Conservation (phyloP, 108 stramenopile genomes). For the Phaeodactylum tricornutum region DNA sequence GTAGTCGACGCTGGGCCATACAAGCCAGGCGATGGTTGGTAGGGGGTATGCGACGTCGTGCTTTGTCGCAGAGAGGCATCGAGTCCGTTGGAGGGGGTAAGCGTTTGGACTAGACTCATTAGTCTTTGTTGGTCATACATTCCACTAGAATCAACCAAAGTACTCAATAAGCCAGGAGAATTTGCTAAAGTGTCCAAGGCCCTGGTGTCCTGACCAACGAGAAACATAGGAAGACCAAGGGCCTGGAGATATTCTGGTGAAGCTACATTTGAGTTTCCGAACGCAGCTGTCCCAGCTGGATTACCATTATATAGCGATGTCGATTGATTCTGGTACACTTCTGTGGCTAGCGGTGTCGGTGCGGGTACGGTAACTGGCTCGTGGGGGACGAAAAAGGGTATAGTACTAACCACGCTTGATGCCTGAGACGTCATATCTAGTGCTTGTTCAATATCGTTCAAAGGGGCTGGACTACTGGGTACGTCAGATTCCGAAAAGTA, state of each 20-base stretch:
- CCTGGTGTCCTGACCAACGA: constrained; percentile 66
- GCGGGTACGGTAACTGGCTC: constrained; percentile 24
- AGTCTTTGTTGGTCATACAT: constrained; percentile 67
- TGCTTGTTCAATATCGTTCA: constrained; percentile 75
- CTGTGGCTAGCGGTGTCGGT: constrained; percentile 8
- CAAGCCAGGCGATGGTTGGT: constrained; percentile 15
- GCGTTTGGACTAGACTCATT: constrained; percentile 64
- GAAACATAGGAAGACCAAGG: constrained; percentile 50
- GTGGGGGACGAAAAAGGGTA: constrained; percentile 74
- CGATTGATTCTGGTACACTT: too few species aligned
- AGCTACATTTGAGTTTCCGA: background rate
- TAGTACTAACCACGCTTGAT: constrained; percentile 35
- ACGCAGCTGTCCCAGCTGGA: background rate
- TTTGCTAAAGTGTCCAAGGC: constrained; percentile 73
- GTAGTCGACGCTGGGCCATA: constrained; percentile 16
- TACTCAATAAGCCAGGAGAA: constrained; percentile 53
- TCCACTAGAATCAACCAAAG: constrained; percentile 66
- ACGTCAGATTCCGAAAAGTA: constrained; percentile 52
- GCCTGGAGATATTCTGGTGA: constrained; percentile 32
- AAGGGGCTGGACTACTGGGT: constrained; percentile 47
- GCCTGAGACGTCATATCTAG: constrained; percentile 62
- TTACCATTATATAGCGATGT: too few species aligned
- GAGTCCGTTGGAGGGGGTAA: constrained; percentile 21
- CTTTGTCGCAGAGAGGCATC: constrained; percentile 13
- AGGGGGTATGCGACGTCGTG: constrained; percentile 10